A percentile compares a stretch with the other conserved stretches of the same genome.
These are phyloP conservation scores for Leucoagaricus sp. DNA, from an alignment of 1,284 basidiomycete species.

Conservation along the genomic window DNA sequence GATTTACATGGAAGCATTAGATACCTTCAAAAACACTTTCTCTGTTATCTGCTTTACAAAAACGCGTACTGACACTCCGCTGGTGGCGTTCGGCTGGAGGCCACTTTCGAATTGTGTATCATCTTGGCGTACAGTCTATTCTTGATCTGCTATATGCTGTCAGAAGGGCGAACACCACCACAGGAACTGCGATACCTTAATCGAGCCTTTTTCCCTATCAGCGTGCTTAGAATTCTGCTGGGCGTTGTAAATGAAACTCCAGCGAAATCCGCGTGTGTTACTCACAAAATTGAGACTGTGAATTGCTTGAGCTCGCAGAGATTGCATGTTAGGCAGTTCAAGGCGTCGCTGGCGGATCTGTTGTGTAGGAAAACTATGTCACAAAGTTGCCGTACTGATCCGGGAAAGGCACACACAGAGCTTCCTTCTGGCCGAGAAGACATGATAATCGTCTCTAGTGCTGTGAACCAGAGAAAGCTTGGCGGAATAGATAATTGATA, in stretches of 20 bases:
- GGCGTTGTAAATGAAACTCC: background rate
- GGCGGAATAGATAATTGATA: background rate
- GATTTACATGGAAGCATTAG: conserved; percentile 5
- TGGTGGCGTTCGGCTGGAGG: conserved; percentile 6
- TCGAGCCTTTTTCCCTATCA: background rate
- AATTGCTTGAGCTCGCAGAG: conserved; percentile 1
- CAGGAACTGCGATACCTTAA: background rate
- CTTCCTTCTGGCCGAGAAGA: conserved; percentile 4
- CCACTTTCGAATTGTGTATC: background rate
- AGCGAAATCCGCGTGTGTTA: background rate
- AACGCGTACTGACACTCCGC: conserved; percentile 11
- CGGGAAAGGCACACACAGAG: background rate
- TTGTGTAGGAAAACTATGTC: background rate
- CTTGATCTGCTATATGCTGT: background rate
- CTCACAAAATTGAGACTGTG: conserved; percentile 5
- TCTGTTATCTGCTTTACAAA: conserved; percentile 1
- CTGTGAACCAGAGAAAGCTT: background rate
- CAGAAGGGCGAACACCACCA: background rate
- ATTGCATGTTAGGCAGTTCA: conserved; percentile 7
- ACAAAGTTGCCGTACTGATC: background rate
- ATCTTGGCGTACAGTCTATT: background rate
- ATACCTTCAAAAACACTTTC: background rate
- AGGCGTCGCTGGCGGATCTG: background rate
- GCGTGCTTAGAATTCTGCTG: background rate
- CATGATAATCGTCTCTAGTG: background rate